Percentiles rank a stretch among this genome's conserved stretches.
Conservation (phyloP, 208 protist genomes). For the Leishmania guyanensis region DNA sequence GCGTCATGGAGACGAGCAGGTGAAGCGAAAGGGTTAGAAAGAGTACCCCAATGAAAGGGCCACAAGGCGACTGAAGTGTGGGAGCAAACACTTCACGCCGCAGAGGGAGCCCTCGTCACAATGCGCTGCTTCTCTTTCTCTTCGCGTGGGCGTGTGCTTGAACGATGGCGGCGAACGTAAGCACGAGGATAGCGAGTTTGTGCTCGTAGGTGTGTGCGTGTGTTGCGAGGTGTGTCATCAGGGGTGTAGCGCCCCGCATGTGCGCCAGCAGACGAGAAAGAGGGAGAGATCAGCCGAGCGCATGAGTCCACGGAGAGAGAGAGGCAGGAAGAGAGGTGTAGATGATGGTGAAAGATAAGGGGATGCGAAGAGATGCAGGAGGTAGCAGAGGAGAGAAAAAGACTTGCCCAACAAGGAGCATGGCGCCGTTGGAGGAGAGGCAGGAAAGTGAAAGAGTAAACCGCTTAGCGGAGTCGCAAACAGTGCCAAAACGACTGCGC, state of each 20-base stretch:
- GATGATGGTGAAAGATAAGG: not conserved
- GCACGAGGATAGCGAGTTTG: not conserved
- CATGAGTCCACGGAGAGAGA: not conserved
- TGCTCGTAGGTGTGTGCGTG: not conserved
- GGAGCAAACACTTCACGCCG: not conserved
- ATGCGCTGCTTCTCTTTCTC: not conserved
- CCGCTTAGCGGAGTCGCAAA: not conserved
- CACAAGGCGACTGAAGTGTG: not conserved
- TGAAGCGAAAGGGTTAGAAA: not conserved
- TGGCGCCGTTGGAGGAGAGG: not conserved
- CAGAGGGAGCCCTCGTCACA: slow-evolving; percentile 5
- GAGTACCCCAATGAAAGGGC: not conserved
- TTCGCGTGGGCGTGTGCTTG: not conserved
- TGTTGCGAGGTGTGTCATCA: not conserved
- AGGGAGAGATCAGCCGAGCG: not conserved
- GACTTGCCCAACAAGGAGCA: not conserved
- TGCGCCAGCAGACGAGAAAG: not conserved
- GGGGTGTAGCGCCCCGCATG: not conserved
- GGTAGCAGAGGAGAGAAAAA: not conserved
- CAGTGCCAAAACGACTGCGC: not conserved
- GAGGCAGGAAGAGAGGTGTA: not conserved
- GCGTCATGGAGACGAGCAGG: slow-evolving; percentile 4
- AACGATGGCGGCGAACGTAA: not conserved
- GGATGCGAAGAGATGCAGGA: not conserved
- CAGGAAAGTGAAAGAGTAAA: too few species aligned